Conservation (phyloP, 192 early-diverging fungal species). For the Lobosporangium transversale region DNA sequence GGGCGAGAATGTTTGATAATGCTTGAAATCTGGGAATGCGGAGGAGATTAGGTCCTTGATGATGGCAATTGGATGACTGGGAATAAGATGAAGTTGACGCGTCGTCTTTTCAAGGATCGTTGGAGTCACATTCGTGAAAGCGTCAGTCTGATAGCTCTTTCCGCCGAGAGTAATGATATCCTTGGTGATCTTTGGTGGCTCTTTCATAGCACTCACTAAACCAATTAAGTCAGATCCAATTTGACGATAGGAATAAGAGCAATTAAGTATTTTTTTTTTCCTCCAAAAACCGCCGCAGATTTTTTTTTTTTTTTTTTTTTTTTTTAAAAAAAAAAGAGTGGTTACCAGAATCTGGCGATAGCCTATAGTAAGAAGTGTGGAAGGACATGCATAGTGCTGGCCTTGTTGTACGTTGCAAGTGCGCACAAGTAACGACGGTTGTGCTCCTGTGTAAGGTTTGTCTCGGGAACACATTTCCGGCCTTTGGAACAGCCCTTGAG, state of each 20-base stretch:
- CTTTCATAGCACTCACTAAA: slow-evolving; percentile 13
- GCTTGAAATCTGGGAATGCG: slow-evolving; percentile 74
- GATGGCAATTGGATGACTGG: slow-evolving; percentile 88
- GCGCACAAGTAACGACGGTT: background rate
- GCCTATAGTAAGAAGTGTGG: slow-evolving; percentile 26
- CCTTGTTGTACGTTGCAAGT: slow-evolving; percentile 10
- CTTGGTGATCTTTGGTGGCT: slow-evolving; percentile 29
- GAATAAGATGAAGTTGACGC: slow-evolving; percentile 79
- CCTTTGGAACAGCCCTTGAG: background rate
- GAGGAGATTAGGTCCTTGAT: slow-evolving; percentile 82
- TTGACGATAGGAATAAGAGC: too few relatives aligned
- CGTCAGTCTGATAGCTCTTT: slow-evolving; percentile 61
- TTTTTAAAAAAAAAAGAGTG: too few relatives aligned
- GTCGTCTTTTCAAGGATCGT: slow-evolving; percentile 80
- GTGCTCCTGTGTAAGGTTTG: background rate
- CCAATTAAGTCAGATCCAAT: background rate
- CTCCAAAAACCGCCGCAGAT: too few relatives aligned
- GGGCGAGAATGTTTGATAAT: slow-evolving; percentile 76
- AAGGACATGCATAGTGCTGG: slow-evolving; percentile 30
- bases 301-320: too few relatives aligned
- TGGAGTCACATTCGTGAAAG: slow-evolving; percentile 80
- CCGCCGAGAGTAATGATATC: slow-evolving; percentile 53
- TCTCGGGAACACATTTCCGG: background rate
- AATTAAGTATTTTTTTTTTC: too few relatives aligned
- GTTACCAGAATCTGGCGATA: slow-evolving; percentile 25